Evolutionary conservation across 1,284 basidiomycete species (phyloP).

Genomic region (Pulveroboletus ridleyi): DNA sequence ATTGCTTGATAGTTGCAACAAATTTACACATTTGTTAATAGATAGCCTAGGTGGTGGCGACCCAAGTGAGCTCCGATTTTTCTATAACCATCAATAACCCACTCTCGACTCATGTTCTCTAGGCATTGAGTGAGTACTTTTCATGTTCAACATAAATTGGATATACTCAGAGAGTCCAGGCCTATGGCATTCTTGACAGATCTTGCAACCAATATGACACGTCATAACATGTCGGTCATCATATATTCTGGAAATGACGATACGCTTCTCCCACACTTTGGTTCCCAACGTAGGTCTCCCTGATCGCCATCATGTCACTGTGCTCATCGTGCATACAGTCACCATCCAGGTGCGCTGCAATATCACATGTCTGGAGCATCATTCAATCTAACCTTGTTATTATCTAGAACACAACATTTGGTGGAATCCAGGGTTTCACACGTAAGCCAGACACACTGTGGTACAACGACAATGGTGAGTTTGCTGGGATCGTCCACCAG

Average conservation of each 20-base stretch:
- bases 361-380: slow-evolving; percentile 26
- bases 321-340: slow-evolving; percentile 38
- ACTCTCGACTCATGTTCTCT: slow-evolving; percentile 7
- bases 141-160: background rate
- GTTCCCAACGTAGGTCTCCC: slow-evolving; percentile 60
- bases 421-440: slow-evolving; percentile 36
- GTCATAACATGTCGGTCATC: slow-evolving; percentile 54
- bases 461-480: slow-evolving; percentile 59
- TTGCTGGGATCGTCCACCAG: slow-evolving; percentile 48
- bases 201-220: slow-evolving; percentile 30
- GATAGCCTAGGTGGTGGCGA: slow-evolving; percentile 6
- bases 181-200: slow-evolving; percentile 67
- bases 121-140: slow-evolving; percentile 55
- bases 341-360: slow-evolving; percentile 23
- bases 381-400: slow-evolving; percentile 1
- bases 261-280: slow-evolving; percentile 34
- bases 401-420: slow-evolving; percentile 73
- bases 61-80: too few relatives aligned
- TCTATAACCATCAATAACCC: background rate
- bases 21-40: slow-evolving; percentile 11
- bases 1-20: slow-evolving; percentile 17
- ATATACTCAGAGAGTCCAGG: slow-evolving; percentile 40
- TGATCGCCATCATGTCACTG: slow-evolving; percentile 47
- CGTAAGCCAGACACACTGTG: slow-evolving; percentile 69
- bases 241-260: slow-evolving; percentile 76